Percentiles rank a stretch among this genome's conserved stretches.
Evolutionary conservation across 2,329 filamentous ascomycete species (phyloP).

Genomic region (Dactylellina cionopaga): DNA sequence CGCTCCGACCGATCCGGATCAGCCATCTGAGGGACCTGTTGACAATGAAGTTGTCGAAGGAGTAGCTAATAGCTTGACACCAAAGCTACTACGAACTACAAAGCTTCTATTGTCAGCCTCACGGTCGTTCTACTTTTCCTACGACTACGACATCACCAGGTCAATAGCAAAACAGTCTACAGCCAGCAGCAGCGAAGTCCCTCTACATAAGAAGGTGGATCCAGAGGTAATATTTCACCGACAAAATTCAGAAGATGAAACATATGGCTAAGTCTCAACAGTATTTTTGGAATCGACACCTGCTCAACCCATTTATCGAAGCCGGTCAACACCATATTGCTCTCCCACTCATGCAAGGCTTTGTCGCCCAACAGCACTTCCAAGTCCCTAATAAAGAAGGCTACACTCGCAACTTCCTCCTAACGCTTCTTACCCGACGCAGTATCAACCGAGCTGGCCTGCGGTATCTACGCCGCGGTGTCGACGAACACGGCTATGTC

Average conservation of each 20-base stretch:
- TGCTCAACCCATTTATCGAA: slow-evolving; percentile 78
- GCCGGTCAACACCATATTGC: slow-evolving; percentile 76
- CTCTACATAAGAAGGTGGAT: slow-evolving; percentile 78
- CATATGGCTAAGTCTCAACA: slow-evolving; percentile 56
- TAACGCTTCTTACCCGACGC: slow-evolving; percentile 92
- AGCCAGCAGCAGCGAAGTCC: slow-evolving; percentile 61
- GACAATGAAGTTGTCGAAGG: slow-evolving; percentile 56
- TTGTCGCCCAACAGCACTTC: slow-evolving; percentile 73
- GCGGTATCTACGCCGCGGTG: slow-evolving; percentile 86
- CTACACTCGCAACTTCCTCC: slow-evolving; percentile 69
- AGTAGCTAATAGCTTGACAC: slow-evolving; percentile 71
- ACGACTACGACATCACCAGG: slow-evolving; percentile 90
- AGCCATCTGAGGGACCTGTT: slow-evolving; percentile 19
- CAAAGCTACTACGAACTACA: slow-evolving; percentile 83
- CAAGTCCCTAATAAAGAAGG: slow-evolving; percentile 56
- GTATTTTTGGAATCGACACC: slow-evolving; percentile 91
- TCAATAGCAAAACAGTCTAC: slow-evolving; percentile 61
- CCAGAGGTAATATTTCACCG: slow-evolving; percentile 65
- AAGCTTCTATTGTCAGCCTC: slow-evolving; percentile 83
- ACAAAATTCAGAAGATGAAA: neutral
- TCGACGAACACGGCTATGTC: slow-evolving; percentile 86
- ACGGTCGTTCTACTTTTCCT: slow-evolving; percentile 91
- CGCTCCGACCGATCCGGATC: slow-evolving; percentile 18
- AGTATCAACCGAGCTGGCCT: slow-evolving; percentile 87
- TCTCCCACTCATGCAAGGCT: slow-evolving; percentile 90